Evolutionary conservation across 1,139 yeast genomes (phyloP), one percentile per base, ranked within the genome.

Genomic region (Kodamaea suecica): DNA sequence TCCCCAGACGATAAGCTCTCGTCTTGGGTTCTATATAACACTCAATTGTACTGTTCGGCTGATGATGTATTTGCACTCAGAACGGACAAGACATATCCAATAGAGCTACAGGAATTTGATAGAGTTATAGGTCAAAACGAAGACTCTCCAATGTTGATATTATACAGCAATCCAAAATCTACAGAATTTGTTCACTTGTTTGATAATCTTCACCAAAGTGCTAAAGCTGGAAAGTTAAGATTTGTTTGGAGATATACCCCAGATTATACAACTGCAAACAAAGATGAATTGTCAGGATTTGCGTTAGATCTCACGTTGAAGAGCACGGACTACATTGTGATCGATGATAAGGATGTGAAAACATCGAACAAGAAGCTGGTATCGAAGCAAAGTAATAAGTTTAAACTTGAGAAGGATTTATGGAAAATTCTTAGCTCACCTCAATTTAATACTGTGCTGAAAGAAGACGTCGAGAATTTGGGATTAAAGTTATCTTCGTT

Each of bases 231-330:
- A 0, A 84, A 85, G 48, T 55, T 88, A 21, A 70, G 86, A 38
- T 83, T 85, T 53, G 73, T 81, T 3, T 77, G 95, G 83, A 71
- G 97, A 45, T 82, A 86, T 47, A 67, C 77, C 5, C 77, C 79
- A 0, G 35, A 56, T 2, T 24, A 35, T 3, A 17, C 26, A 4
- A 30, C 29, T 1, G 35, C 30, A 2, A 47, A 49, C 17, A 43
- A 52, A 6, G 78, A 76, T 29, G 31, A 48, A 0, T 52, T 84
- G 21, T 50, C 75, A 7, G 95, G 94, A 0, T 86, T 77, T 54
- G 94, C 88, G 1, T 80, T 73, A 4, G 81, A 73, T 28, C 53
- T 83, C 33, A 71, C 79, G 1, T 50, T 82, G 41, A 82, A 81
- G 44, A 63, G 81, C 40, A 74, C 84, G 0, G 86, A 81, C 44